phyloP scores from a whole-genome alignment of 345 rosid genomes.

The Reutealis trisperma region DNA sequence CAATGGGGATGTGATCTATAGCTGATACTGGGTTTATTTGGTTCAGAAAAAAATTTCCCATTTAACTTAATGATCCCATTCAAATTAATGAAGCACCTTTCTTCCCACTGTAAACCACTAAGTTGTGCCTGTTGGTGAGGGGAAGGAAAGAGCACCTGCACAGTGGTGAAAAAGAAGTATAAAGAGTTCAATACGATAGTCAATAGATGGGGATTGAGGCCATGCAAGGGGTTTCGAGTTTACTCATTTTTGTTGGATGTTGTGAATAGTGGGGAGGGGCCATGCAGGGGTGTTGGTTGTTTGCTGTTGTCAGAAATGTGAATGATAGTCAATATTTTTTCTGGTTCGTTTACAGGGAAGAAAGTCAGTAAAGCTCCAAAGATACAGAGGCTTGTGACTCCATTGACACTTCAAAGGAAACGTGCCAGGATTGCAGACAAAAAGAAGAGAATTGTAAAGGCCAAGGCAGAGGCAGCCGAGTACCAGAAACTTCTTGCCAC shows the following conservation, averaged over 20 bases:
- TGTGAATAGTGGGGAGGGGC: neutral
- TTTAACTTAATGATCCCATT: neutral
- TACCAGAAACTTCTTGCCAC: conserved; percentile 87
- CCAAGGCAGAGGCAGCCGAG: conserved; percentile 86
- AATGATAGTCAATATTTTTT: too few relatives aligned
- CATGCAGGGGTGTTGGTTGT: neutral
- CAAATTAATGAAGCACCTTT: neutral
- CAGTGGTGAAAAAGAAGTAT: neutral
- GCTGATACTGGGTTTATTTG: neutral
- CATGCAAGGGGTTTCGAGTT: neutral
- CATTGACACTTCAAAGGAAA: conserved; percentile 87
- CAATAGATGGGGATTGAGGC: too few relatives aligned
- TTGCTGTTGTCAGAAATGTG: neutral
- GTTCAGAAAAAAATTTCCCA: neutral
- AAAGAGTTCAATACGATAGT: neutral
- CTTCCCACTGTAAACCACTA: too few relatives aligned
- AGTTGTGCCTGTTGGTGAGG: too few relatives aligned
- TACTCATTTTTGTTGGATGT: neutral
- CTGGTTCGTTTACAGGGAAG: conserved; percentile 55
- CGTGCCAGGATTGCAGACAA: conserved; percentile 71
- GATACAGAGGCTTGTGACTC: conserved; percentile 91
- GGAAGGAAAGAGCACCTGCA: too few relatives aligned
- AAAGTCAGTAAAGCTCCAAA: conserved; percentile 84
- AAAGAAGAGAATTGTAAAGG: conserved; percentile 85
- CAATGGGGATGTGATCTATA: neutral